A percentile compares a stretch with the other conserved stretches of the same genome.
Conservation (phyloP, 306 rosid genomes). For the Cucumis cinereus region DNA sequence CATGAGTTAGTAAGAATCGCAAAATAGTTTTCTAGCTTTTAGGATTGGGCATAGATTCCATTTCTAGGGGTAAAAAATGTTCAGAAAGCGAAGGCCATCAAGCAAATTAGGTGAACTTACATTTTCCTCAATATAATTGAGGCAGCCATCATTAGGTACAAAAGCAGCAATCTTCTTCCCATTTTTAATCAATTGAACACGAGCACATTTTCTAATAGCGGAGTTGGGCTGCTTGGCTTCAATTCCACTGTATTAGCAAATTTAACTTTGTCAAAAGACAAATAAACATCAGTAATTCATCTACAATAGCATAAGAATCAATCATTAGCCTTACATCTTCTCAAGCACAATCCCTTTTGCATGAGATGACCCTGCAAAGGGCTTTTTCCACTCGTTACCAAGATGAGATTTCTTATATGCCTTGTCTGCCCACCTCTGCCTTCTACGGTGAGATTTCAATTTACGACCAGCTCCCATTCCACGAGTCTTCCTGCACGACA, state of each 20-base stretch:
- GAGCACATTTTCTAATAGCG: conserved; percentile 23
- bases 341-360: conserved; percentile 27
- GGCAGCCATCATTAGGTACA: conserved; percentile 22
- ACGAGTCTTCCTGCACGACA: conserved; percentile 22
- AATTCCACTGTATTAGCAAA: conserved; percentile 17
- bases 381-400: conserved; percentile 30
- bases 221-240: conserved; percentile 28
- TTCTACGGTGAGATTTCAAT: conserved; percentile 22
- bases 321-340: conserved; percentile 13
- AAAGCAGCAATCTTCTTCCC: conserved; percentile 28
- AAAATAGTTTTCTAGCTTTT: not conserved
- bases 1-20: too few species aligned
- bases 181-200: conserved; percentile 22
- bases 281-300: too few species aligned
- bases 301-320: not conserved
- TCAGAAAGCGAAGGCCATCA: not conserved
- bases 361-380: conserved; percentile 26
- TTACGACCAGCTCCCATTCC: conserved; percentile 34
- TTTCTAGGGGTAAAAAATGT: too few species aligned
- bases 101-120: not conserved
- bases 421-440: conserved; percentile 30
- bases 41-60: not conserved
- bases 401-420: conserved; percentile 23
- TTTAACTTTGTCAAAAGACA: not conserved
- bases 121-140: conserved; percentile 23